These are phyloP conservation scores for Coemansia javaensis DNA, from an alignment of 192 early-diverging fungal species.

Conservation along the genomic window DNA sequence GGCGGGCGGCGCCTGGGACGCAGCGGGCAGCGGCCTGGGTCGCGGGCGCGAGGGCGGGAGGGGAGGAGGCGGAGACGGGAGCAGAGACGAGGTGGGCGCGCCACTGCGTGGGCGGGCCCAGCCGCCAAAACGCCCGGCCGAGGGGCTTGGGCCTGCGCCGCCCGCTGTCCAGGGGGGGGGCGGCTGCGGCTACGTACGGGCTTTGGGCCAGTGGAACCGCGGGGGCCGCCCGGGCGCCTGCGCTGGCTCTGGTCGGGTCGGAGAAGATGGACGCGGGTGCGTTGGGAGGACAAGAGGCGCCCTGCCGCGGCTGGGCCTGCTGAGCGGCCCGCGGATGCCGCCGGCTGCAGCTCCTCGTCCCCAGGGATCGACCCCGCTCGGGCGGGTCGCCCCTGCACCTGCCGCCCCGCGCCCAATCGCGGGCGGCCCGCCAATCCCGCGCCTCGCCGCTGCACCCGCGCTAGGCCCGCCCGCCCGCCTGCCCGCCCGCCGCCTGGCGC, in stretches of 20 bases:
- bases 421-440: constrained; percentile 5
- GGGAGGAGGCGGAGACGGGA: no score
- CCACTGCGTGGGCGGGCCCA: no score
- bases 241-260: neutral
- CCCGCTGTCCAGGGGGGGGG: neutral
- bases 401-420: constrained; percentile 11
- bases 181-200: neutral
- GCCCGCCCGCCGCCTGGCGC: no score
- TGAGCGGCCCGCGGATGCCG: neutral
- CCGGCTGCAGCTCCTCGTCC: constrained; percentile 3
- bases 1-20: no score
- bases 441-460: neutral
- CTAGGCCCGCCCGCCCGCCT: no score
- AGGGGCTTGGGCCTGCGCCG: no score
- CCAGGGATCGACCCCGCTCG: constrained; percentile 5
- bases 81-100: no score
- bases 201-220: constrained; percentile 4
- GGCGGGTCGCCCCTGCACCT: neutral
- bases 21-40: no score
- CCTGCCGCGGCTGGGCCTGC: neutral
- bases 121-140: no score
- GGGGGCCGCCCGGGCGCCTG: constrained; percentile 11
- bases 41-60: no score
- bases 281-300: neutral
- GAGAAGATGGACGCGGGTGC: neutral